Conservation (phyloP, 805 yeast genomes). For the Candida khao-thaluensis region DNA sequence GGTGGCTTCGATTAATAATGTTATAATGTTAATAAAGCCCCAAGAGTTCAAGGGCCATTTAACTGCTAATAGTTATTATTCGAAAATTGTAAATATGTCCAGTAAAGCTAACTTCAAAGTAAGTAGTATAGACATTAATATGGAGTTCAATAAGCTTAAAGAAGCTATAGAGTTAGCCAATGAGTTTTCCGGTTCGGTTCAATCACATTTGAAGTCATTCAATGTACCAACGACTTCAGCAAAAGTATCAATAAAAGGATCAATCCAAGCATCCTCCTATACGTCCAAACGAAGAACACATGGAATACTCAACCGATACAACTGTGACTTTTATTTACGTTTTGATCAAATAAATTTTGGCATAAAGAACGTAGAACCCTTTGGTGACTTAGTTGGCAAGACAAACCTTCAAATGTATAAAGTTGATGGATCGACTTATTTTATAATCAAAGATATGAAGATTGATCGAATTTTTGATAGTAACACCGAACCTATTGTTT, state of each 20-base stretch:
- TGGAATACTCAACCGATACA: slow-evolving; percentile 22
- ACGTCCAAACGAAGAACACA: neutral
- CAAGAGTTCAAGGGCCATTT: slow-evolving; percentile 26
- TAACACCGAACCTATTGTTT: slow-evolving; percentile 15
- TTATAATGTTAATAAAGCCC: slow-evolving; percentile 26
- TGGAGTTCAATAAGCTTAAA: neutral
- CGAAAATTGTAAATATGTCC: slow-evolving; percentile 19
- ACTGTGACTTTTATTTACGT: slow-evolving; percentile 37
- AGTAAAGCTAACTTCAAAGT: slow-evolving; percentile 15
- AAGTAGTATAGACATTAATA: slow-evolving; percentile 6
- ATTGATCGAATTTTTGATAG: slow-evolving; percentile 17
- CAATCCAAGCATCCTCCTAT: slow-evolving; percentile 1
- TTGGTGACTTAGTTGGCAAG: slow-evolving; percentile 25
- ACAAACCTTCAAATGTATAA: slow-evolving; percentile 20
- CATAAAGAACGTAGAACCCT: slow-evolving; percentile 21
- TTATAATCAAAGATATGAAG: slow-evolving; percentile 20
- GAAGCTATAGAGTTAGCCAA: neutral
- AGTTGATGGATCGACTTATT: slow-evolving; percentile 22
- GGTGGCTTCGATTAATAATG: slow-evolving; percentile 19
- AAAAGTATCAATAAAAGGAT: slow-evolving; percentile 1
- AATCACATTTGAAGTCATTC: neutral
- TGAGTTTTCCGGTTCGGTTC: neutral
- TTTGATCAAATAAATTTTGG: slow-evolving; percentile 18
- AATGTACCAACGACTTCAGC: too few species aligned
- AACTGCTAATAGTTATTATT: slow-evolving; percentile 16